Evolutionary conservation across 2,329 filamentous ascomycete genomes (phyloP).

Genomic region (Diplodia sapinea): DNA sequence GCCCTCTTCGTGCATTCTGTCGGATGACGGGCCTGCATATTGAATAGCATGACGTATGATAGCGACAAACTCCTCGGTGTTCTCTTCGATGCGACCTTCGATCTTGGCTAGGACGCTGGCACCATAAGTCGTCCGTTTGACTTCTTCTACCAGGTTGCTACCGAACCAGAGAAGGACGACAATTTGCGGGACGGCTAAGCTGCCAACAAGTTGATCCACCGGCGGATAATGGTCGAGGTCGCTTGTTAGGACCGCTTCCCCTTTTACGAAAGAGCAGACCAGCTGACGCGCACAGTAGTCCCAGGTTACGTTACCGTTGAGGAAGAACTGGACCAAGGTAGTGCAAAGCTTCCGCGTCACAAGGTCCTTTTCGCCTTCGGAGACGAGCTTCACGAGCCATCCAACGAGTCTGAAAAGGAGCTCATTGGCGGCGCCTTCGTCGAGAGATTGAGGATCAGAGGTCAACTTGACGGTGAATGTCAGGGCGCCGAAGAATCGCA

Average conservation of each 20-base stretch:
- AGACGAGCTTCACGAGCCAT: conserved; percentile 60
- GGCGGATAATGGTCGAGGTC: conserved; percentile 53
- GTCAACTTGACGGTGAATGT: conserved; percentile 96
- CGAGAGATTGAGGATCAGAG: conserved; percentile 34
- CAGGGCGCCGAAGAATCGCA: conserved; percentile 90
- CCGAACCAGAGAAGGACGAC: conserved; percentile 70
- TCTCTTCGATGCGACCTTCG: conserved; percentile 21
- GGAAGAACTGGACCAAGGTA: conserved; percentile 76
- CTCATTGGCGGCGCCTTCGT: conserved; percentile 44
- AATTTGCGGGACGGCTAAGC: conserved; percentile 58
- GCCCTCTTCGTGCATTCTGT: conserved; percentile 25
- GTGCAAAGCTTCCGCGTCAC: conserved; percentile 77
- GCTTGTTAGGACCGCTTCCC: conserved; percentile 56
- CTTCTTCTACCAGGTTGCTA: conserved; percentile 68
- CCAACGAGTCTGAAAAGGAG: conserved; percentile 58
- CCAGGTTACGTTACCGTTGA: conserved; percentile 73
- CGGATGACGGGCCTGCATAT: conserved; percentile 1
- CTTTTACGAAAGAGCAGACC: conserved; percentile 62
- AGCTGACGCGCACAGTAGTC: conserved; percentile 68
- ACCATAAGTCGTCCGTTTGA: conserved; percentile 37
- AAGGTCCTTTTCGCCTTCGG: conserved; percentile 45
- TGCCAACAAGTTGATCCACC: conserved; percentile 53
- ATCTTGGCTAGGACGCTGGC: conserved; percentile 6
- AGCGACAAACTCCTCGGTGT: conserved; percentile 20
- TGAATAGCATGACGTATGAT: conserved; percentile 14